Evolutionary conservation across 441 rosid genomes (phyloP).

Genomic region (Arabidopsis hybrid): DNA sequence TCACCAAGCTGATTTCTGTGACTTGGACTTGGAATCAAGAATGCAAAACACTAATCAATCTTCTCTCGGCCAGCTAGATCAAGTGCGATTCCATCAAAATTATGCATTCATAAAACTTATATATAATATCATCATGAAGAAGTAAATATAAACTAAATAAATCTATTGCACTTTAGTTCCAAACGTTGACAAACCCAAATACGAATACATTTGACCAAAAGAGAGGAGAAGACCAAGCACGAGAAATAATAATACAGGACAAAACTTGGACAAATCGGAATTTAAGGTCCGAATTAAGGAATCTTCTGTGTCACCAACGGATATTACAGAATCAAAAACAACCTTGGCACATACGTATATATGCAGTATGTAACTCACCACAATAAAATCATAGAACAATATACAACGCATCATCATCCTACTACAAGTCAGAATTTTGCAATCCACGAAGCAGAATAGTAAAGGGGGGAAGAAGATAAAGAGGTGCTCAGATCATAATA

Average conservation of each 20-base stretch:
- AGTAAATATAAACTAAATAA: not conserved
- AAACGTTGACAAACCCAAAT: slow-evolving; percentile 16
- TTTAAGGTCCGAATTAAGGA: slow-evolving; percentile 30
- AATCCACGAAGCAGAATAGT: slow-evolving; percentile 43
- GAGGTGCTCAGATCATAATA: slow-evolving; percentile 22
- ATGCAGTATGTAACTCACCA: slow-evolving; percentile 43
- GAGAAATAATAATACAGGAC: slow-evolving; percentile 5
- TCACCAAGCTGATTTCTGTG: not conserved
- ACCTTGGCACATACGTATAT: slow-evolving; percentile 42
- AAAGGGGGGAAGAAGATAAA: slow-evolving; percentile 28
- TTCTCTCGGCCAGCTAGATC: not conserved
- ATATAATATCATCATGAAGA: no score
- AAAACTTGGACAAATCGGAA: slow-evolving; percentile 34
- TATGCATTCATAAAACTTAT: not conserved
- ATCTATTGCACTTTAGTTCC: slow-evolving; percentile 1
- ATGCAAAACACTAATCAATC: not conserved
- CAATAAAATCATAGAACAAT: slow-evolving; percentile 40
- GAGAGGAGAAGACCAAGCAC: slow-evolving; percentile 26
- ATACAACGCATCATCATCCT: slow-evolving; percentile 44
- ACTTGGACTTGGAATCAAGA: slow-evolving; percentile 10
- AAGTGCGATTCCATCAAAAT: not conserved
- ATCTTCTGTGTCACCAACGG: slow-evolving; percentile 34
- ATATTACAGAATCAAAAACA: slow-evolving; percentile 39
- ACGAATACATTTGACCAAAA: not conserved
- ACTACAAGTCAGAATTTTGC: slow-evolving; percentile 40